Base-by-base conservation (phyloP, 1,284 basidiomycete genomes). In the Austropuccinia psidii region DNA sequence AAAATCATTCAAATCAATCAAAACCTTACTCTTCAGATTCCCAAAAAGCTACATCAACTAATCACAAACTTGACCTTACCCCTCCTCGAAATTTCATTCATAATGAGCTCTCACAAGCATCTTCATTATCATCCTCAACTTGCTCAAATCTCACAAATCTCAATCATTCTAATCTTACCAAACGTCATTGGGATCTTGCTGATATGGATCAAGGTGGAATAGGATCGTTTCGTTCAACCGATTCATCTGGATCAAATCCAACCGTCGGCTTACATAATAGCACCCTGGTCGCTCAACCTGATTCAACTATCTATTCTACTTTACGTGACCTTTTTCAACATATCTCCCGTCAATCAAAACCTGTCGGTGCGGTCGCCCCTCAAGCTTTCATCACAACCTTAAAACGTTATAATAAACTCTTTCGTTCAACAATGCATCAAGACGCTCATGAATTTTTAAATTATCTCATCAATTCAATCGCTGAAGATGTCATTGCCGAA, bases 351-450 rank as follows among this genome's bases (percentile, higher is more conserved):
- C 79, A 80, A 64, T 77, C 77, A 1, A 78, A 77, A 27, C 55
- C 75, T 76, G 89, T 89, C 78, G 93, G 93, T 74, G 90, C 89
- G 7, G 86, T 95, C 52, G 86, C 91, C 1, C 93, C 93, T 2
- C 86, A 88, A 75, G 90, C 90, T 33, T 90, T 97, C 81, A 88
- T 97, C 79, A 88, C 91, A 77, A 93, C 93, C 78, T 85, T 96
- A 77, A 90, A 90, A 80, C 87, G 90, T 79, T 84, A 91, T 79
- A 95, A 94, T 81, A 90, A 90, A 78, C 84, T 89, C 68, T 97
- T 93, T 81, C 86, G 90, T 67, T 88, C 87, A 45, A 89, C 88
- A 33, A 89, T 89, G 85, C 94, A 94, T 77, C 77, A 80, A 65
- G 77, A 78, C 70, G 79, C 79, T 67, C 77, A 80, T 77, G 95